phyloP scores from a whole-genome alignment of 1,139 yeast genomes.

The Yamadazyma mexicana region DNA sequence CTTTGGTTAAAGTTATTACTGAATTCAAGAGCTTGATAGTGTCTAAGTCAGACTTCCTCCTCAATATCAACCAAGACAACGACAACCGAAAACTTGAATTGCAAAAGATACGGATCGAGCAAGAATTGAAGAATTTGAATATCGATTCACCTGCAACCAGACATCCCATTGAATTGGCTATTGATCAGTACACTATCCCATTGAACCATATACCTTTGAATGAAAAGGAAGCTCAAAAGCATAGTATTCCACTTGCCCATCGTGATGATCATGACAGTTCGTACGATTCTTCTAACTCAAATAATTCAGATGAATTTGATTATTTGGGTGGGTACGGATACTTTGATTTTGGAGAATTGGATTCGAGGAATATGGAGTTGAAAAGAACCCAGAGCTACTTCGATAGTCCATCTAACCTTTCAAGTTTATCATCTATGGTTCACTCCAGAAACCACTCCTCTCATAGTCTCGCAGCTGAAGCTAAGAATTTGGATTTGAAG shows the following conservation, averaged over 20 bases:
- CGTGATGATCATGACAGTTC: neutral
- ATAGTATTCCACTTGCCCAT: slow-evolving; percentile 2
- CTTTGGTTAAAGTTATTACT: slow-evolving; percentile 58
- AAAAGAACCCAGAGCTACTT: slow-evolving; percentile 18
- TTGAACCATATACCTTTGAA: slow-evolving; percentile 11
- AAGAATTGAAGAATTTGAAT: slow-evolving; percentile 35
- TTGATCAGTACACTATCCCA: slow-evolving; percentile 22
- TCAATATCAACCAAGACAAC: slow-evolving; percentile 34
- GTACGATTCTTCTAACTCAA: slow-evolving; percentile 10
- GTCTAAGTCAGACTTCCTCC: slow-evolving; percentile 33
- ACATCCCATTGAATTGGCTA: slow-evolving; percentile 38
- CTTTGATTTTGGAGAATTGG: slow-evolving; percentile 66
- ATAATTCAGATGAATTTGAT: slow-evolving; percentile 22
- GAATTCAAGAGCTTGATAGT: slow-evolving; percentile 53
- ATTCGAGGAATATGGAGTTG: slow-evolving; percentile 19
- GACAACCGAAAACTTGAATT: slow-evolving; percentile 35
- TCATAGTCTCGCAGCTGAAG: slow-evolving; percentile 23
- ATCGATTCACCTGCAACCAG: slow-evolving; percentile 29
- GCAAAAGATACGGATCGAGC: slow-evolving; percentile 34
- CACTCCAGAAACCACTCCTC: slow-evolving; percentile 38
- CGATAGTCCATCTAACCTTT: slow-evolving; percentile 24
- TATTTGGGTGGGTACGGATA: slow-evolving; percentile 73
- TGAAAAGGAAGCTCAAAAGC: slow-evolving; percentile 4
- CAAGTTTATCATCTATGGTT: slow-evolving; percentile 26
- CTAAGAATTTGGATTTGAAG: slow-evolving; percentile 21